These are phyloP conservation scores for Wickerhamiella shivajii DNA, from an alignment of 805 yeast species.

Conservation along the genomic window DNA sequence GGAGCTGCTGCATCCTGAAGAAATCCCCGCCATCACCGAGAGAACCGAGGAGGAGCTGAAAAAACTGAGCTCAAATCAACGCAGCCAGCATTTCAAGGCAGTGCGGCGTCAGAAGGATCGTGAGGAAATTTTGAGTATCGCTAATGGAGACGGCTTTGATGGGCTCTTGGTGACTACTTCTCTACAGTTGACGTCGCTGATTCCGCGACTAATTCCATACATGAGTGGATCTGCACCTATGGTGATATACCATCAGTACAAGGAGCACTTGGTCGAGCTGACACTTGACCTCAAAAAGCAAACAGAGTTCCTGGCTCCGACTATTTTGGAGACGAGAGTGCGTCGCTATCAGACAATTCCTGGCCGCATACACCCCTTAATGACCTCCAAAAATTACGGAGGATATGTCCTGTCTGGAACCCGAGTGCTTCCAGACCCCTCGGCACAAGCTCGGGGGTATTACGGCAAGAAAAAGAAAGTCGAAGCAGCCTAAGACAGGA, in stretches of 20 bases:
- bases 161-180: constrained; percentile 63
- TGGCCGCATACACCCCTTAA: constrained; percentile 85
- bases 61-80: constrained; percentile 43
- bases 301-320: constrained; percentile 63
- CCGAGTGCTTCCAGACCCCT: constrained; percentile 58
- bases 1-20: constrained; percentile 72
- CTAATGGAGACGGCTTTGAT: constrained; percentile 46
- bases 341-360: constrained; percentile 85
- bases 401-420: constrained; percentile 75
- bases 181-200: constrained; percentile 47
- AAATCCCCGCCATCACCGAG: constrained; percentile 31
- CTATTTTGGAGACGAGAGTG: constrained; percentile 66
- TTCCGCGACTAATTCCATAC: constrained; percentile 46
- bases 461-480: constrained; percentile 5
- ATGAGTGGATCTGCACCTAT: constrained; percentile 79
- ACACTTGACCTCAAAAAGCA: constrained; percentile 57
- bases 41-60: constrained; percentile 37
- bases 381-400: constrained; percentile 89
- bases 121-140: constrained; percentile 28
- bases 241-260: constrained; percentile 66
- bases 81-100: constrained; percentile 54
- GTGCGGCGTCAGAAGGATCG: constrained; percentile 34
- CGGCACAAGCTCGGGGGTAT: constrained; percentile 50
- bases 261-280: constrained; percentile 63
- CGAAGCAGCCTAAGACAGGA: background rate